These are phyloP conservation scores for Russula brevipes DNA, from an alignment of 768 basidiomycete species.

Conservation along the genomic window DNA sequence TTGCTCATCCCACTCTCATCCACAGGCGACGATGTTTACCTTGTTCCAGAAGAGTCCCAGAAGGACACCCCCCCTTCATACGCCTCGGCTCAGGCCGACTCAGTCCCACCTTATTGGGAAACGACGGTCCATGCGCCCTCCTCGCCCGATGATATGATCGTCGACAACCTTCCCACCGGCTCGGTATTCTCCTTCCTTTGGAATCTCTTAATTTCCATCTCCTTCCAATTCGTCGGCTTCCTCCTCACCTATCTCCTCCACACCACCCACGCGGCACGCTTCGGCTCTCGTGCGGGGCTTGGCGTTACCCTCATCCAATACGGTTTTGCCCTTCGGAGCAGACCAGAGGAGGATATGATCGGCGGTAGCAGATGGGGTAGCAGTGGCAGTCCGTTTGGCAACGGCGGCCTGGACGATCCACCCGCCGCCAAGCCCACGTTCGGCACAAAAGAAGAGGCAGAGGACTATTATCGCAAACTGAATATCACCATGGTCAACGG, in stretches of 20 bases:
- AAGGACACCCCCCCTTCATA: constrained; percentile 90
- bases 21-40: constrained; percentile 62
- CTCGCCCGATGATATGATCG: constrained; percentile 70
- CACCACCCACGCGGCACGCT: constrained; percentile 87
- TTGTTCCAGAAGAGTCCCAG: constrained; percentile 78
- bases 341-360: constrained; percentile 40
- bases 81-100: constrained; percentile 84
- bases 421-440: constrained; percentile 7
- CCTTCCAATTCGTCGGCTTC: constrained; percentile 97
- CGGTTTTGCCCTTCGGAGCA: constrained; percentile 69
- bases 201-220: constrained; percentile 89
- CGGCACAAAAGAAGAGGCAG: constrained; percentile 21
- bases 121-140: constrained; percentile 92
- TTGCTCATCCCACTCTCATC: not conserved
- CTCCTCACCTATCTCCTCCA: constrained; percentile 90
- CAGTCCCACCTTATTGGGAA: constrained; percentile 98
- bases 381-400: constrained; percentile 1
- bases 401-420: not conserved
- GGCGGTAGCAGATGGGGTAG: constrained; percentile 23
- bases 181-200: constrained; percentile 83
- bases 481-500: constrained; percentile 27
- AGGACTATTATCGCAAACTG: constrained; percentile 23
- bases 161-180: constrained; percentile 83
- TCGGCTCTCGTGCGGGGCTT: constrained; percentile 89
- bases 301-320: constrained; percentile 97